A percentile compares a stretch with the other conserved stretches of the same genome.
Evolutionary conservation across 768 basidiomycete species (phyloP).

Genomic region (Suillus plorans): DNA sequence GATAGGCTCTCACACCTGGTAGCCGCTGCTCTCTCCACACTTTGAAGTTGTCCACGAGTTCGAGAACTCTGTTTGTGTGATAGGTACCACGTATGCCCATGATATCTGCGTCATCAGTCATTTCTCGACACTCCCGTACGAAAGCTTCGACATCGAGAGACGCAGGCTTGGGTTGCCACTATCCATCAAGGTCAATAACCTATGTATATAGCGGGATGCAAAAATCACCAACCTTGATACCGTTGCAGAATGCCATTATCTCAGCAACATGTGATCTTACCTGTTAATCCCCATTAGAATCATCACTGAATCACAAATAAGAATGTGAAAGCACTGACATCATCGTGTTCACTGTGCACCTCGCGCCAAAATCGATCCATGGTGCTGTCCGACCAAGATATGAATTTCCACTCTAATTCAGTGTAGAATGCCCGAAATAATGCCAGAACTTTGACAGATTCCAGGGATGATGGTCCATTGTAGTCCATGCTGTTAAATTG

Average conservation of each 20-base stretch:
- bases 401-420: constrained; percentile 77
- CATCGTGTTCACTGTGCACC: constrained; percentile 75
- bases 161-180: constrained; percentile 70
- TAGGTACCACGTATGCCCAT: constrained; percentile 71
- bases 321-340: constrained; percentile 42
- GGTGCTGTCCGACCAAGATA: constrained; percentile 71
- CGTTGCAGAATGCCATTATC: constrained; percentile 67
- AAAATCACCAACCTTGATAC: constrained; percentile 55
- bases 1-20: constrained; percentile 76
- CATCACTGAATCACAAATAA: constrained; percentile 2
- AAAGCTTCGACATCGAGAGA: constrained; percentile 60
- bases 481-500: constrained; percentile 71
- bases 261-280: constrained; percentile 78
- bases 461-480: constrained; percentile 80
- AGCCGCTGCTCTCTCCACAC: constrained; percentile 69
- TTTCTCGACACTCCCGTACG: constrained; percentile 61
- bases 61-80: constrained; percentile 55
- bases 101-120: constrained; percentile 62
- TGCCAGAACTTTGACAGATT: constrained; percentile 67
- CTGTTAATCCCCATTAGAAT: constrained; percentile 31
- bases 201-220: background rate
- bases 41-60: constrained; percentile 63
- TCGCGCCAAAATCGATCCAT: constrained; percentile 70
- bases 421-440: constrained; percentile 72
- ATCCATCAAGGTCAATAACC: constrained; percentile 3